Evolutionary conservation across 345 rosid genomes (phyloP), one percentile per base, ranked within the genome.

Genomic region (Camelina hispida): DNA sequence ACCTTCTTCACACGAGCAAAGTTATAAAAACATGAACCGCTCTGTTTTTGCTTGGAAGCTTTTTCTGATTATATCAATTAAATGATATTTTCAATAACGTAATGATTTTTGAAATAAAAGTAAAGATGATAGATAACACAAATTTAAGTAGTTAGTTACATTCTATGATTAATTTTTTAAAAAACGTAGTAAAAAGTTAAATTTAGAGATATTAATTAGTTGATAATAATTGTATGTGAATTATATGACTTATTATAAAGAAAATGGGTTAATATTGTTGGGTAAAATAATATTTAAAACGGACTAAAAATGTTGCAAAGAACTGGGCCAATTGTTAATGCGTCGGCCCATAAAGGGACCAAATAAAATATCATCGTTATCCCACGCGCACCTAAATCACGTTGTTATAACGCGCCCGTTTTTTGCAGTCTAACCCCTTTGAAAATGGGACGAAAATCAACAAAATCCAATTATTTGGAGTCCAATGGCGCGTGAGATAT

Each of bases 341-440:
- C 2, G 0, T 12, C 15, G 30, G 53, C 73, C 64, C 64, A 69
- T 43, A 25, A 42, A 10, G 0, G 9, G 44, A 8, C 43, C 54
- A 28, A 28, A 25, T 7, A 7, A 1, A 25, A 54, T 17, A 11
- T 16, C 23, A 11, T 4, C 42, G 7, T 22, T 35, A 51, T 15
- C n/a, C 34, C 20, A 68, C 38, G n/a, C 71, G 71, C 61, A 67
- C 5, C 1, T 8, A 32, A 57, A 13, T 22, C 35, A 20, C 35
- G 59, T 66, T 9, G 3, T 13, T 11, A 4, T 2, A 40, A 55
- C 16, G 62, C 42, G 62, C 22, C 42, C 6, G 1, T 8, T 57
- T 63, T 23, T 0, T 43, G 32, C 4, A 20, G 46, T 8, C 62
- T 28, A 55, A 55, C 4, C 25, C 22, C 58, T 8, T n/a, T 56